Evolutionary conservation across 2,329 filamentous ascomycete species (phyloP), one percentile per base, ranked within the genome.

Genomic region (Aphanoascus verrucosus): DNA sequence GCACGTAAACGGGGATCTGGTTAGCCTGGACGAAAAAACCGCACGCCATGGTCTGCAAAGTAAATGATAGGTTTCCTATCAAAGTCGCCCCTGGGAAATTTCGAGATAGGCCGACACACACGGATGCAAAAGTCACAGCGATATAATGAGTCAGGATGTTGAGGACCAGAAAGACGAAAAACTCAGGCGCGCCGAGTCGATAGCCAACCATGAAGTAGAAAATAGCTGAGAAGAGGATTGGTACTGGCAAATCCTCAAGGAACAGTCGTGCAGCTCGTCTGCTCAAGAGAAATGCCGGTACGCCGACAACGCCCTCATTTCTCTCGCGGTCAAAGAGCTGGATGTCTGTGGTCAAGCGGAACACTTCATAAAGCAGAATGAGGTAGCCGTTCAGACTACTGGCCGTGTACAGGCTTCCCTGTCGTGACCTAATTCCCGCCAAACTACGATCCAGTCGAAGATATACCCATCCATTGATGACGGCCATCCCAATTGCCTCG

Each of bases 201-300:
- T 88, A 86, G 0, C 84, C 85, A 5, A 81, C 79, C 83, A 89
- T 88, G 65, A 87, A 89, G 66, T 89, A 90, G 62, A 82, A 83
- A 6, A 89, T 83, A 1, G 82, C 68, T 5, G 82, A 82, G 62
- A 84, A 89, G 2, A 88, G 64, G 14, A 88, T 75, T 0, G 85
- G 85, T 1, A 88, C 84, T 0, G 84, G 83, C 0, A 89, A 62
- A 62, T 89, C 85, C 63, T 90, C 85, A 0, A 84, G 80, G 1
- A 83, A 74, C 19, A 88, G 69, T 5, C 84, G 77, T 0, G 86
- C 84, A 4, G 88, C 66, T 23, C 86, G 76, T 41, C 86, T 75
- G 15, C 85, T 88, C 1, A 88, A 63, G 1, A 90, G 73, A 57
- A 85, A 90, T 0, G 83, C 81, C 0, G 85, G 67, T 1, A 86